Base-by-base conservation (phyloP, 345 rosid species). In the Populus euphratica region DNA sequence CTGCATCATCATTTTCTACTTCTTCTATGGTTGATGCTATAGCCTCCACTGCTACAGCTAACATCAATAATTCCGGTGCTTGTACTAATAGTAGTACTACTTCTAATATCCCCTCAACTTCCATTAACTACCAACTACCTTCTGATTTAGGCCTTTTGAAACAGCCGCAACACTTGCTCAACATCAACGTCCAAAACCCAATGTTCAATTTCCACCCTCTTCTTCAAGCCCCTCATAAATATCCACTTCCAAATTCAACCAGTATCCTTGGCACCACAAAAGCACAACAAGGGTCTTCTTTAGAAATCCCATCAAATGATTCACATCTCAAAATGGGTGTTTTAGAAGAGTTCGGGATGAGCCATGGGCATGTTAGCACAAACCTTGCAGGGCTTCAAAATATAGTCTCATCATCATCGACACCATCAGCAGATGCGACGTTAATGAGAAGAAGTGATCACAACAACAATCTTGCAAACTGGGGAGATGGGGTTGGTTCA, bases 171-270 rank as follows among this genome's bases (percentile, higher is more conserved):
- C 77, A 78, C 75, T 75, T 89, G 18, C 85, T 87, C 77, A 77
- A 83, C 78, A 79, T 75, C 83, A 70, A 83, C 85, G 79, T 84
- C 65, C 92, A 87, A 74, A 89, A 83, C 71, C 93, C 87, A 69
- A 78, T 86, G 80, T 85, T 91, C 62, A 88, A 89, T 77, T 83
- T 94, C 59, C 94, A 90, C 17, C 81, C 94, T 56, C 88, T 92
- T 69, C 87, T 91, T 73, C 93, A 89, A 81, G 62, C 84, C 38
- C 83, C 88, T 23, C 81, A 65, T 12, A 85, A 80, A 78, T 84
- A 80, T 79, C 84, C 87, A 73, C 81, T 86, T 80, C 56, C 85
- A 27, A 75, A 70, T 76, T 75, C 87, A 41, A 20, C 85, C 65
- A 59, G 23, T 59, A 72, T 77, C 72, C 81, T 84, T 70, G 87